Evolutionary conservation across 2,329 filamentous ascomycete species (phyloP).

Genomic region (Fusarium pseudocircinatum): DNA sequence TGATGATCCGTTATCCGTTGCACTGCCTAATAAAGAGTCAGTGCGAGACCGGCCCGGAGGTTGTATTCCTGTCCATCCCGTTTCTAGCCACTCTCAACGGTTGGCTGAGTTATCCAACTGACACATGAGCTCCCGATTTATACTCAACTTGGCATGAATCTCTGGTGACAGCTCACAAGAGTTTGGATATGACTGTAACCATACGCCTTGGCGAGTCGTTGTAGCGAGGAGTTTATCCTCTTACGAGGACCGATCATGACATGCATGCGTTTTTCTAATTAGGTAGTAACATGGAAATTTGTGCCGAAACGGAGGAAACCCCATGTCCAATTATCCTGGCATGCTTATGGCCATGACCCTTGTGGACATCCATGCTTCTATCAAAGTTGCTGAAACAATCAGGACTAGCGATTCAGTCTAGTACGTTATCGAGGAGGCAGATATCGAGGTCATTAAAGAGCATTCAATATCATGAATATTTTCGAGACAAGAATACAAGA

Average conservation of each 20-base stretch:
- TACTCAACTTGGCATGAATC: background rate
- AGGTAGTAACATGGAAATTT: constrained; percentile 24
- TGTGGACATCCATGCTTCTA: constrained; percentile 30
- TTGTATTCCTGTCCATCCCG: background rate
- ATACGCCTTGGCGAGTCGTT: background rate
- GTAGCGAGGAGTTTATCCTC: background rate
- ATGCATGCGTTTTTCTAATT: constrained; percentile 1
- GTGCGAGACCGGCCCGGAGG: constrained; percentile 15
- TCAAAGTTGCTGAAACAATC: constrained; percentile 22
- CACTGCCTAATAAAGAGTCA: background rate
- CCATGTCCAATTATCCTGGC: constrained; percentile 20
- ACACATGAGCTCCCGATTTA: background rate
- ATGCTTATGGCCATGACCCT: constrained; percentile 23
- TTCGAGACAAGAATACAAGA: background rate
- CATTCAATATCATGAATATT: background rate
- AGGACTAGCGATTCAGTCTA: constrained; percentile 27
- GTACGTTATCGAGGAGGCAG: constrained; percentile 31
- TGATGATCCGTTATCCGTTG: background rate
- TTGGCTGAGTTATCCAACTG: background rate
- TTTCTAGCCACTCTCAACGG: constrained; percentile 2
- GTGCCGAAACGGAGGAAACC: constrained; percentile 7
- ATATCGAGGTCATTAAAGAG: constrained; percentile 18
- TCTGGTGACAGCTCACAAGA: background rate
- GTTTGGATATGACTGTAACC: background rate
- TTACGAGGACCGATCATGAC: background rate